A percentile compares a stretch with the other conserved stretches of the same genome.
Evolutionary conservation across 2,329 filamentous ascomycete genomes (phyloP).

Genomic region (Celoporthe dispersa): DNA sequence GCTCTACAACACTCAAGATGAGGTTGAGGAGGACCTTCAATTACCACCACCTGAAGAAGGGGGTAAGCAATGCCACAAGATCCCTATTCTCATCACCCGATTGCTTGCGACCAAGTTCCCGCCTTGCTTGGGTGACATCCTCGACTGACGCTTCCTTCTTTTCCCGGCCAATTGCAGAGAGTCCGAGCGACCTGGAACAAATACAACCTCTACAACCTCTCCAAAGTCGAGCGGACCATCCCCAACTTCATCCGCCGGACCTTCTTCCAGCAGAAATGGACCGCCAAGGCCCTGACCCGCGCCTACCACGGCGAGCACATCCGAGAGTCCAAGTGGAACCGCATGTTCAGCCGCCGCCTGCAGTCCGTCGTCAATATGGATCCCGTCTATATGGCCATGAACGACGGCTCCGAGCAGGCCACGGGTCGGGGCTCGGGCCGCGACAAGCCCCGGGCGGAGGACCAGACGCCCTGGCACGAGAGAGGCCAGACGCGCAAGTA

Average conservation of each 20-base stretch:
- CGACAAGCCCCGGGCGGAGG: constrained; percentile 37
- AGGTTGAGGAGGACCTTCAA: constrained; percentile 60
- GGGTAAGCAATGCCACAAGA: constrained; percentile 52
- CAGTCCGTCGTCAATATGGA: constrained; percentile 86
- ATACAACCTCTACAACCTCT: constrained; percentile 92
- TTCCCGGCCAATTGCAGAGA: constrained; percentile 65
- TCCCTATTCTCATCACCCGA: constrained; percentile 21
- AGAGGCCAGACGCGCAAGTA: constrained; percentile 34
- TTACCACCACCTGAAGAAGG: constrained; percentile 69
- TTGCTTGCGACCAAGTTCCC: constrained; percentile 17
- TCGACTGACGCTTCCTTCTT: constrained; percentile 5
- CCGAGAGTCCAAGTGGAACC: constrained; percentile 89
- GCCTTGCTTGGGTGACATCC: constrained; percentile 6
- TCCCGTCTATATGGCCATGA: constrained; percentile 73
- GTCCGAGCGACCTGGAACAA: constrained; percentile 96
- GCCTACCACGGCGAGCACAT: constrained; percentile 96
- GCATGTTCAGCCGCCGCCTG: constrained; percentile 84
- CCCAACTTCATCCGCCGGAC: constrained; percentile 54
- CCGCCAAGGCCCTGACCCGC: constrained; percentile 79
- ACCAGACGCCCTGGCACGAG: constrained; percentile 26
- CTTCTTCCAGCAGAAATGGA: constrained; percentile 99
- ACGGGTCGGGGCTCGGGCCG: constrained; percentile 81
- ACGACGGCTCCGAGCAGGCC: constrained; percentile 84
- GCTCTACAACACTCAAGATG: constrained; percentile 44
- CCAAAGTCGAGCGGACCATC: constrained; percentile 33